phyloP scores from a whole-genome alignment of 345 rosid genomes.

The Passiflora organensis region DNA sequence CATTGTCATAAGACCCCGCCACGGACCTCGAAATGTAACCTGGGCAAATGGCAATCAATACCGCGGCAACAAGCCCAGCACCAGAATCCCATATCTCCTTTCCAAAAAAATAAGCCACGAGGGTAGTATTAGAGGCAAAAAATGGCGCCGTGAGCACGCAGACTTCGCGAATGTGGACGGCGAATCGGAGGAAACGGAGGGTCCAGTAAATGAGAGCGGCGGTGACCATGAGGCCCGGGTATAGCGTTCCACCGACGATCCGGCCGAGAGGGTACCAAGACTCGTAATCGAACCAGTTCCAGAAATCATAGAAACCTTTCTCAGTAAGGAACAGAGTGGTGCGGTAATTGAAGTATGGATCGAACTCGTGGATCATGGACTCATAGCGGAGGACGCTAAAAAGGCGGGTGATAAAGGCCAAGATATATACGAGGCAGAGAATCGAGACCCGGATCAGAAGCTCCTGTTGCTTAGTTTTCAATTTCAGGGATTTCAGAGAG shows the following conservation, averaged over 20 bases:
- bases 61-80: conserved; percentile 93
- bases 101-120: conserved; percentile 94
- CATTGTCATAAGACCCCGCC: conserved; percentile 94
- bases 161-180: conserved; percentile 94
- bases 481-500: conserved; percentile 48
- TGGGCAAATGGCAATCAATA: conserved; percentile 86
- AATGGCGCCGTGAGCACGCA: conserved; percentile 95
- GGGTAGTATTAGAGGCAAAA: conserved; percentile 88
- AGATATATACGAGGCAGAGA: conserved; percentile 76
- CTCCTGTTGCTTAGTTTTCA: conserved; percentile 90
- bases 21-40: conserved; percentile 95
- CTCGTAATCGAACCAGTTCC: conserved; percentile 99
- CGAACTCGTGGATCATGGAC: conserved; percentile 98
- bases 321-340: conserved; percentile 73
- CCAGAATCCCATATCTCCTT: conserved; percentile 97
- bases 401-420: conserved; percentile 82
- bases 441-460: conserved; percentile 78
- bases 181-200: conserved; percentile 59
- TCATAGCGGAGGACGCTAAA: conserved; percentile 93
- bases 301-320: conserved; percentile 91
- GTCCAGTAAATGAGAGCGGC: conserved; percentile 77
- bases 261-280: conserved; percentile 99
- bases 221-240: conserved; percentile 91
- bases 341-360: conserved; percentile 93
- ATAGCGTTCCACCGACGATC: conserved; percentile 91